Base-by-base conservation (phyloP, 805 yeast genomes). In the Candida yuanshanica region DNA sequence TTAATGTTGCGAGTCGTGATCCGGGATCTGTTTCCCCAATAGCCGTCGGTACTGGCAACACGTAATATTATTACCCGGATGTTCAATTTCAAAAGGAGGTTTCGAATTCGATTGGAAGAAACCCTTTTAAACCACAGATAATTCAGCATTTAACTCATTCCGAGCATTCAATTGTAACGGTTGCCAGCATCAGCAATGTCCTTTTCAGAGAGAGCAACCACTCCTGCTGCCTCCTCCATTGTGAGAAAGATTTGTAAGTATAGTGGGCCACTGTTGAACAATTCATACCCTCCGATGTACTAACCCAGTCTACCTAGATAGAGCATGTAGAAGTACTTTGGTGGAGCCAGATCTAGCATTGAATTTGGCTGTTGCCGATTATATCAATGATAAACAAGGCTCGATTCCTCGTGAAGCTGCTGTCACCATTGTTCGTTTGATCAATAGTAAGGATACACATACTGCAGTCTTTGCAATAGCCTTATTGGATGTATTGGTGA, bases 311-410 rank as follows among this genome's bases (percentile, higher is more conserved):
- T 2, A 6, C 13, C 5, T 50, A 70, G 83, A 81, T 56, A 79
- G 96, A 47, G 97, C 98, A 2, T 89, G 96, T 56, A 77, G 93
- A 51, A 83, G 93, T 29, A 71, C 91, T 1, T 68, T 86, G 36
- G 59, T 68, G 20, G 96, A 91, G 65, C 98, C 99, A 6, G 91
- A 93, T 57, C 72, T 90, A 44, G 86, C 88, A 4, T 66, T 89
- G 47, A 93, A 91, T 59, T 66, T 93, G 51, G 97, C 91, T 59
- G 90, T 93, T 45, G 91, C 97, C 46, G 99, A 93, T 63, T 74
- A 83, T 54, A 80, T 93, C 62, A 93, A 93, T 59, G 90, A 84
- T 41, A 91, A 91, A 57, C 95, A 90, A 66, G 98, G 95, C 20
- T 74, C 50, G 48, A 41, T 42, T 10, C 96, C 98, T 2, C 74